Evolutionary conservation across 805 yeast species (phyloP), one percentile per base, ranked within the genome.

Genomic region (Barnettozyma sp.): DNA sequence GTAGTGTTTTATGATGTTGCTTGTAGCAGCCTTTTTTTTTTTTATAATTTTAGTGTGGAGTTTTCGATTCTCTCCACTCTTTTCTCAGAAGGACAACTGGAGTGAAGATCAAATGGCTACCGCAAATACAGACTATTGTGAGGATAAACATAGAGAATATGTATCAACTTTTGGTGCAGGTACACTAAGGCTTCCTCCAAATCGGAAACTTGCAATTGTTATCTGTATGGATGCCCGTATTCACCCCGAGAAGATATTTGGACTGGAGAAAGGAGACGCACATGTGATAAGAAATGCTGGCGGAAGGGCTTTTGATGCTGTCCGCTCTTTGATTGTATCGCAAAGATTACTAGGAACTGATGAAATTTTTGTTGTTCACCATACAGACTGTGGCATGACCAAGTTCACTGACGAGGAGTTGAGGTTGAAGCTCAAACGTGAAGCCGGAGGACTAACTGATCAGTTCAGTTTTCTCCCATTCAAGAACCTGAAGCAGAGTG

Each of bases 231-330:
- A 33, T 26, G 35, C 35, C 5, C 17, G 30, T 11, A 22, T 33
- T 9, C 30, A 25, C 17, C 30, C 35, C 18, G 35, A 25, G 15
- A 25, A 20, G 20, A 14, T 33, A 10, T 22, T 33, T 16, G 35
- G 35, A 13, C 17, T 64, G 66, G 46, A 56, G 18, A 62, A 56
- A 42, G 69, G 68, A 9, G 69, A 64, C 31, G 66, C 63, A 7
- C 69, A 64, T 45, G 65, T 64, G 6, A 59, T 64, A 22, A 49
- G 68, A 41, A 64, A 64, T 42, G 68, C 69, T n/a, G 68, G 68
- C 9, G 69, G 69, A 4, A 47, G 68, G 41, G 60, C 66, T 1
- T 38, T 54, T 17, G 68, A 63, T 38, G 66, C 65, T 3, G 46
- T 64, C 25, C 41, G 69, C 13, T 54, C 61, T 40, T 42, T 63